A percentile compares a stretch with the other conserved stretches of the same genome.
phyloP scores from a whole-genome alignment of 2,329 filamentous ascomycete genomes.

The Aspergillus nomiae region DNA sequence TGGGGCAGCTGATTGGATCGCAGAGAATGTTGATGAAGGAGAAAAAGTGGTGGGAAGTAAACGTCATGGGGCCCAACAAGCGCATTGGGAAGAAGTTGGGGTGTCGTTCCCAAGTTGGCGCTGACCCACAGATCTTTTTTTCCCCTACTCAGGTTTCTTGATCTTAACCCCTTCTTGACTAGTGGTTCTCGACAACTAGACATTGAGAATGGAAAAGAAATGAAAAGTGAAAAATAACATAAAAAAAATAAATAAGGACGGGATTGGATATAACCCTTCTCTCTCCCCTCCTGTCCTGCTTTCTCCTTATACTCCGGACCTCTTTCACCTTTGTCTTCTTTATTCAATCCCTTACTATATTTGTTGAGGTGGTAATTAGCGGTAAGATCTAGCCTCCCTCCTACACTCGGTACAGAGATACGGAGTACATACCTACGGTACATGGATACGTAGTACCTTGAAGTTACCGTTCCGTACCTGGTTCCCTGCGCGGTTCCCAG shows the following conservation, averaged over 20 bases:
- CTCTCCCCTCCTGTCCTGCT: neutral
- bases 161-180: neutral
- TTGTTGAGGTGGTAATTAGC: neutral
- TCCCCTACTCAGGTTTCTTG: neutral
- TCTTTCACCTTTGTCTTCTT: conserved; percentile 5
- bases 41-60: conserved; percentile 20
- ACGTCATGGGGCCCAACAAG: conserved; percentile 18
- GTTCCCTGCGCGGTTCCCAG: neutral
- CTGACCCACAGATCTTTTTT: conserved; percentile 5
- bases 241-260: neutral
- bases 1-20: neutral
- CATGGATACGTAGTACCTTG: neutral
- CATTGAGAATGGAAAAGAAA: neutral
- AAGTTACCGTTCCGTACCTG: neutral
- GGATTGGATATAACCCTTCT: conserved; percentile 3
- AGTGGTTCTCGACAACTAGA: neutral
- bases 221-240: neutral
- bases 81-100: conserved; percentile 11
- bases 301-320: neutral
- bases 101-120: conserved; percentile 1
- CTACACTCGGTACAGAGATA: neutral
- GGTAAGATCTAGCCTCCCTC: neutral
- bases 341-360: neutral
- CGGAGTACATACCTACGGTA: neutral
- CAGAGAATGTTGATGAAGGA: conserved; percentile 2